A percentile compares a stretch with the other conserved stretches of the same genome.
Conservation (phyloP, 208 protist genomes). For the Trypanosoma boissoni region DNA sequence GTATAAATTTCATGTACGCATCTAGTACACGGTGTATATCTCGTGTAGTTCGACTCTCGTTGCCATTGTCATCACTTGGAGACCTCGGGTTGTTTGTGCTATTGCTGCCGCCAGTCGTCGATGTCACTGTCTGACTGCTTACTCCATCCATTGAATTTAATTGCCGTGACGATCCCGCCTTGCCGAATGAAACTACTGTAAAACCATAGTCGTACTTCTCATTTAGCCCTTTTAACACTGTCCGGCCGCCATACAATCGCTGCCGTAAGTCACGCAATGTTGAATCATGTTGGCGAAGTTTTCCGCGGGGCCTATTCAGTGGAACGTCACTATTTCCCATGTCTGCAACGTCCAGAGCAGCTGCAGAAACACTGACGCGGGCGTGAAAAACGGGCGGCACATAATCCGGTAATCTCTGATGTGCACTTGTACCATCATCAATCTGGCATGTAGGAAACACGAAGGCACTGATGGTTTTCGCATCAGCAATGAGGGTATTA, state of each 20-base stretch:
- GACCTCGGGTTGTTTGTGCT: no score
- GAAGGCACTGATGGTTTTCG: slow-evolving; percentile 16
- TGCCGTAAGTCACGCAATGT: slow-evolving; percentile 4
- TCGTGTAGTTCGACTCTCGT: no score
- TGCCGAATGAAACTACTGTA: slow-evolving; percentile 18
- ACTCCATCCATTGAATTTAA: no score
- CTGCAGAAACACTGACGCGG: slow-evolving; percentile 1
- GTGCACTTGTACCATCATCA: background rate
- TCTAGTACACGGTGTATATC: slow-evolving; percentile 1
- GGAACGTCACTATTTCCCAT: no score
- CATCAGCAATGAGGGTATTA: slow-evolving; percentile 17
- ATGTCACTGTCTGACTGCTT: background rate
- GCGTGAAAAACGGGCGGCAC: slow-evolving; percentile 10
- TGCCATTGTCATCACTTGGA: no score
- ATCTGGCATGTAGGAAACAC: slow-evolving; percentile 7
- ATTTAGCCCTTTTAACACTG: slow-evolving; percentile 8
- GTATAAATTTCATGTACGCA: slow-evolving; percentile 57
- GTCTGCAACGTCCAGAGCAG: background rate
- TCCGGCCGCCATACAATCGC: slow-evolving; percentile 8
- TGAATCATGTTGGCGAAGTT: slow-evolving; percentile 8
- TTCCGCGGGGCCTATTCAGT: no score
- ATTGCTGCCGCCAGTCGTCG: background rate
- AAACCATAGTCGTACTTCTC: slow-evolving; percentile 24
- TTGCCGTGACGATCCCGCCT: background rate
- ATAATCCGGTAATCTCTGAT: background rate